Evolutionary conservation across 1,284 basidiomycete species (phyloP), one percentile per base, ranked within the genome.

Genomic region (Leccinum huronense): DNA sequence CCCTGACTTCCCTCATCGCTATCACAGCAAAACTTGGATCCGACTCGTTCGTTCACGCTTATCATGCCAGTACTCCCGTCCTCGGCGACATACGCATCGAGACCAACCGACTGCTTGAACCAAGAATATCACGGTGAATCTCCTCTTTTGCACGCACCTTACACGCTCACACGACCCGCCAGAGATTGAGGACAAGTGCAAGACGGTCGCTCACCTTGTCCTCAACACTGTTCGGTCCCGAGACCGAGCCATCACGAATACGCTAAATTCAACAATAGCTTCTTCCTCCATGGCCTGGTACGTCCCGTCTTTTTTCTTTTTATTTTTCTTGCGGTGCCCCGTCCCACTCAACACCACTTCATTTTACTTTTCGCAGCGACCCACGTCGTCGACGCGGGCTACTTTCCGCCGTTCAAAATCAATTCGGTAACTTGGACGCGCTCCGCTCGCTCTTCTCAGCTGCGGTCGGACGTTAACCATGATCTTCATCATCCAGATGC

Each of bases 231-330:
- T 94, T 2, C 75, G 79, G 36, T 82, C 88, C 61, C 85, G 86
- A 51, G 80, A 83, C 42, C 80, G 86, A 66, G 84, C 88, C 3
- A 79, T 96, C 57, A 87, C 88, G 45, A 94, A 79, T 95, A 96
- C 73, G 95, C 95, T 3, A 91, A 91, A 10, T 81, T 98, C 67
- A 99, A 99, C 81, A 98, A 98, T 77, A 89, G 88, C 72, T 99
- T 95, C 83, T 99, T 98, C 83, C 84, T 99, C 31, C 86, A 91
- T 71, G 83, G 83, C 63, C 81, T 99, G 56, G 94, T 96, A 76
- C 66, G 93, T 62, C 16, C 1, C 38, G 38, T 38, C 38, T 38
- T 7, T 38, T 14, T 38, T 14, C 3, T 14, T 38, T 38, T 38
- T 14, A 14, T 48, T 23, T 23, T 51, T 38, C 38, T 14, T 30